Evolutionary conservation across 495 filamentous ascomycete genomes (phyloP), one percentile per base, ranked within the genome.

Genomic region (Trichoderma reesei): DNA sequence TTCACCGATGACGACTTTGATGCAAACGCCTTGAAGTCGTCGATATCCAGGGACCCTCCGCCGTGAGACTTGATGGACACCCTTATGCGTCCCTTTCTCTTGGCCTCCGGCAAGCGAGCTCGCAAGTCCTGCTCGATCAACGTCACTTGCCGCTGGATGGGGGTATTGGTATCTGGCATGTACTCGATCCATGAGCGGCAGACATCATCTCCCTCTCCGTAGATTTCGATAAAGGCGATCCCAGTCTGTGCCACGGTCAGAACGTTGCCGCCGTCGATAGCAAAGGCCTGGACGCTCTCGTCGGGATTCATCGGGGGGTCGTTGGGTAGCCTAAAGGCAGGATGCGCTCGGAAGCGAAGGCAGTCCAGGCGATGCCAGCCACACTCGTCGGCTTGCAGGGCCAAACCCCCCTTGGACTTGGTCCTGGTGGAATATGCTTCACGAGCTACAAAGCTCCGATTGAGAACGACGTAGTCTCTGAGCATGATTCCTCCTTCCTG

Each of bases 401-500:
- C 87, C 0, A 89, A 76, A 11, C 90, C 88, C 3, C 91, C 91
- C 61, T 88, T 90, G 31, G 87, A 84, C 70, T 89, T 89, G 3
- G 90, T 96, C 36, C 91, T 82, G 1, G 90, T 93, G 3, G 89
- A 92, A 68, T 87, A 95, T 3, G 90, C 83, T 72, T 96, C 90
- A 38, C 85, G 82, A 36, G 83, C 82, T 59, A 87, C 76, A 69
- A 96, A 97, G 0, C 88, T 86, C n/a, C 92, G 86, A 71, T 91
- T 92, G 2, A 97, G 73, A 8, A 79, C 85, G 18, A 90, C 84
- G 72, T 93, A 97, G 70, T 95, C 92, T 62, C 90, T 82, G 16
- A 89, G 78, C 92, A 97, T 97, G 64, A 96, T 81, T 8, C 92
- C 92, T 42, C 78, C 88, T 65, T 91, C 90, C 69, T 90, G 90